Percentiles rank a stretch among this genome's conserved stretches.
Conservation (phyloP, 2,329 filamentous ascomycete genomes). For the Capronia americana region DNA sequence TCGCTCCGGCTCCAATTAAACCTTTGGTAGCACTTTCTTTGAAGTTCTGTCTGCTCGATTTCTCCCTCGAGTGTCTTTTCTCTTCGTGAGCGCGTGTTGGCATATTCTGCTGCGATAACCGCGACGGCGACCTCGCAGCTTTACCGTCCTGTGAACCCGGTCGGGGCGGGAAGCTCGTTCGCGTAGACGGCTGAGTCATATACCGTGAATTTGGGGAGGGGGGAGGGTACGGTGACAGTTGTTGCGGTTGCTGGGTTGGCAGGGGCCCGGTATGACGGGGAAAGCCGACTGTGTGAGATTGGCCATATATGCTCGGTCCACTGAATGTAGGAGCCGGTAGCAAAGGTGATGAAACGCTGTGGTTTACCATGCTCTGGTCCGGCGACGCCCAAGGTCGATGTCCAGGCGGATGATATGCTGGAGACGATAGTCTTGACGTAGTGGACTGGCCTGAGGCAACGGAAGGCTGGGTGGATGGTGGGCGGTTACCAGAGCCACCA, state of each 20-base stretch:
- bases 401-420: slow-evolving; percentile 32
- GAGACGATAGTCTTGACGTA: slow-evolving; percentile 30
- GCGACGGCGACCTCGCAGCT: slow-evolving; percentile 36
- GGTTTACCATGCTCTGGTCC: slow-evolving; percentile 34
- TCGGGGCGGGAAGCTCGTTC: slow-evolving; percentile 26
- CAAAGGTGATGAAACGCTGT: slow-evolving; percentile 37
- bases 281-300: slow-evolving; percentile 23
- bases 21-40: slow-evolving; percentile 47
- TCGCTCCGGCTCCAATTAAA: slow-evolving; percentile 46
- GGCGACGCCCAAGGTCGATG: slow-evolving; percentile 35
- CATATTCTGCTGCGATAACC: slow-evolving; percentile 30
- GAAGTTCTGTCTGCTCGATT: slow-evolving; percentile 41
- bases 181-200: slow-evolving; percentile 20
- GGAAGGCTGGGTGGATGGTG: slow-evolving; percentile 26
- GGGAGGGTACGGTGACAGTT: slow-evolving; percentile 1
- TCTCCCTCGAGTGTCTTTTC: slow-evolving; percentile 31
- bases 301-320: slow-evolving; percentile 28
- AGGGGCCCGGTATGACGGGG: slow-evolving; percentile 19
- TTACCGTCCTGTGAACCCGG: slow-evolving; percentile 39
- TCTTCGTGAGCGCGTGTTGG: slow-evolving; percentile 30
- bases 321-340: slow-evolving; percentile 34
- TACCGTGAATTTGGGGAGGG: slow-evolving; percentile 25
- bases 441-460: slow-evolving; percentile 29
- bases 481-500: slow-evolving; percentile 6
- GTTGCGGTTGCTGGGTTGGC: slow-evolving; percentile 20